Evolutionary conservation across 441 rosid genomes (phyloP).

Genomic region (Kokia cookei): DNA sequence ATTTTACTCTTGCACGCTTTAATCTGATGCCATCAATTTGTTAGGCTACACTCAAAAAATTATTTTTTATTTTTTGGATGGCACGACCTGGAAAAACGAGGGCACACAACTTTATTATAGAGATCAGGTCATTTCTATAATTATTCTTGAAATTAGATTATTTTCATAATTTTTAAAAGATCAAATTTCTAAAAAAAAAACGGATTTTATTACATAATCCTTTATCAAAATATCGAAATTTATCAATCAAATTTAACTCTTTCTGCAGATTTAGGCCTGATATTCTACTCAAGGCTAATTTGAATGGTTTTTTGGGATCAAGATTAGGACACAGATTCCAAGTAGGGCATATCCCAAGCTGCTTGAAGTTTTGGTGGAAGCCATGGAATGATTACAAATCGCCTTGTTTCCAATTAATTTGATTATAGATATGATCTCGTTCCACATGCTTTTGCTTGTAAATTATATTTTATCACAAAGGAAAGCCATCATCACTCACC

Average conservation of each 20-base stretch:
- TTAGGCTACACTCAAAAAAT: too few relatives aligned
- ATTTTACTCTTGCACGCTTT: too few relatives aligned
- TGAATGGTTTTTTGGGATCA: neutral
- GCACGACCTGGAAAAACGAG: too few relatives aligned
- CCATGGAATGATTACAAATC: neutral
- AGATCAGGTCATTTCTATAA: too few relatives aligned
- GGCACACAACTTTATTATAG: too few relatives aligned
- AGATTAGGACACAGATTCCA: neutral
- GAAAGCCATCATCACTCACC: neutral
- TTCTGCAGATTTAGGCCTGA: neutral
- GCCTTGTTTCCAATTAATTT: neutral
- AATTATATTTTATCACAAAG: neutral
- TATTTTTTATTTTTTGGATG: too few relatives aligned
- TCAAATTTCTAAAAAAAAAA: too few relatives aligned
- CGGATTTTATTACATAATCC: neutral
- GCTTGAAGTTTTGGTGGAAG: neutral
- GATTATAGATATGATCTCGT: neutral
- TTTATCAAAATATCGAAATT: neutral
- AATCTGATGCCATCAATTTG: too few relatives aligned
- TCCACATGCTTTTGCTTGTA: neutral
- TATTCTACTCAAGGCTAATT: neutral
- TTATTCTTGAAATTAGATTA: too few relatives aligned
- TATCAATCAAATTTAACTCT: neutral
- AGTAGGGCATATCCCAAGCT: neutral
- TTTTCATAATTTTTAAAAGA: too few relatives aligned